Evolutionary conservation across 768 basidiomycete genomes (phyloP).

Genomic region (Paxillus involutus): DNA sequence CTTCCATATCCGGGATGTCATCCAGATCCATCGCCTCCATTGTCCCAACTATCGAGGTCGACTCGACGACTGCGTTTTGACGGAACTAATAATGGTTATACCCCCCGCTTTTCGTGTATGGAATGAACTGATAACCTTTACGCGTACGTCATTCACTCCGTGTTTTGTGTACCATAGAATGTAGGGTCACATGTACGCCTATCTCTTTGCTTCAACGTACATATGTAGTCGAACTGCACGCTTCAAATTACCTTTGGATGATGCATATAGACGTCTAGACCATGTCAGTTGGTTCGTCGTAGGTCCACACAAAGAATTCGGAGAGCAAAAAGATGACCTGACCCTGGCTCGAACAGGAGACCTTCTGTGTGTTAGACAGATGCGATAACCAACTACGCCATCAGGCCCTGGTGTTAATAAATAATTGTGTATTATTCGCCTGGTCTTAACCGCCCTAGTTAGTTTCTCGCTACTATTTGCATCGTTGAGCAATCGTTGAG

Average conservation of each 20-base stretch:
- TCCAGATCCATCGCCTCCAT: slow-evolving; percentile 99
- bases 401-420: slow-evolving; percentile 17
- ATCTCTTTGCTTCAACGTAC: slow-evolving; percentile 14
- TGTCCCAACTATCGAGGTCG: slow-evolving; percentile 98
- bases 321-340: slow-evolving; percentile 27
- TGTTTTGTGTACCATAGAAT: slow-evolving; percentile 20
- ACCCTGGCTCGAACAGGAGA: slow-evolving; percentile 68
- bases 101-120: not conserved
- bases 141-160: not conserved
- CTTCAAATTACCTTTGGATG: not conserved
- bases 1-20: slow-evolving; percentile 99
- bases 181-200: slow-evolving; percentile 23
- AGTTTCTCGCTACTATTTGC: no score
- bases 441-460: no score
- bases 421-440: no score
- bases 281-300: no score
- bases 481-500: no score
- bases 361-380: slow-evolving; percentile 81
- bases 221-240: not conserved
- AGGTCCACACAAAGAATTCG: no score
- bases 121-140: slow-evolving; percentile 1
- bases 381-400: slow-evolving; percentile 67
- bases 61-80: slow-evolving; percentile 80
- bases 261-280: no score
- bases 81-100: slow-evolving; percentile 2